These are phyloP conservation scores for Hansfordia pulvinata DNA, from an alignment of 2,329 filamentous ascomycete genomes.

Conservation along the genomic window DNA sequence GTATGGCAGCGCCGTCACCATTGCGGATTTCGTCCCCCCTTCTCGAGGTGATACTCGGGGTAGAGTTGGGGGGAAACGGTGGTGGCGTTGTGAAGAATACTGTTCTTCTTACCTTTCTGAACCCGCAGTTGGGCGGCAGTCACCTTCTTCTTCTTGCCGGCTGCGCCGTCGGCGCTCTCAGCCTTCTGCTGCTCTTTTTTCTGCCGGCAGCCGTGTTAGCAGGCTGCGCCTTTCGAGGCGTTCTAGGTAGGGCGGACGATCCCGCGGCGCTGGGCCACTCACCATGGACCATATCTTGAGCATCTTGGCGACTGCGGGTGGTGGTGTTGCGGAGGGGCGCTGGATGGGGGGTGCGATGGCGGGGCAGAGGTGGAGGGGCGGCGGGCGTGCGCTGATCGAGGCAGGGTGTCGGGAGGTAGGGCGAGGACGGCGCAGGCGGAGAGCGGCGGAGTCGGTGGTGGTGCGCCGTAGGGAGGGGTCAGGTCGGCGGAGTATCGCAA, in stretches of 20 bases:
- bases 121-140: conserved; percentile 90
- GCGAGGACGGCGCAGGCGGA: too few species aligned
- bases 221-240: background rate
- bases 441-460: too few species aligned
- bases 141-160: conserved; percentile 93
- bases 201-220: conserved; percentile 31
- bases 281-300: conserved; percentile 99
- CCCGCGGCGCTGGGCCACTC: conserved; percentile 15
- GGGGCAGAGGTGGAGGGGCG: too few species aligned
- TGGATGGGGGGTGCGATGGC: conserved; percentile 1
- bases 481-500: too few species aligned
- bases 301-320: conserved; percentile 55
- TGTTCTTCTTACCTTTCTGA: conserved; percentile 62
- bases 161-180: conserved; percentile 63
- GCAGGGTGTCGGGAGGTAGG: too few species aligned
- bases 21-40: too few species aligned
- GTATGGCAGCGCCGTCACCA: too few species aligned
- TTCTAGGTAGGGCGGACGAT: background rate
- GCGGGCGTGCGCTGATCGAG: too few species aligned
- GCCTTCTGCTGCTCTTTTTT: conserved; percentile 96
- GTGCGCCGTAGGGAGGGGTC: too few species aligned
- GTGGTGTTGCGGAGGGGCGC: background rate
- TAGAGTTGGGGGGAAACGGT: background rate
- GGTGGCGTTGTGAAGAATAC: background rate
- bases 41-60: too few species aligned